Conservation (phyloP, 208 protist species). For the Leishmania amazonensis region DNA sequence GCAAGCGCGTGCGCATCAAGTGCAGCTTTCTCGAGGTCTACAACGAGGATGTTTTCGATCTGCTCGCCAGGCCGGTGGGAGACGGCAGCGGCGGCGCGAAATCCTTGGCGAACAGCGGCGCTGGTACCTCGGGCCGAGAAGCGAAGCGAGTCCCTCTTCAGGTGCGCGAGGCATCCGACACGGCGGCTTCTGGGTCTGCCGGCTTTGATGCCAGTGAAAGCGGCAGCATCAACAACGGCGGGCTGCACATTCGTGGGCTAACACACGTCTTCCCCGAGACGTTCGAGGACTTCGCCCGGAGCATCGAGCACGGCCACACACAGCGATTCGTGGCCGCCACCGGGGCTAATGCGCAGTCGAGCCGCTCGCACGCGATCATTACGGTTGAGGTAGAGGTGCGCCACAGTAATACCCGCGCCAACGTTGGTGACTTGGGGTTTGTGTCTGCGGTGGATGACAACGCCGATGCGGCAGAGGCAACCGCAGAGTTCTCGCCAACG, state of each 20-base stretch:
- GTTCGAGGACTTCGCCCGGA: slow-evolving; percentile 63
- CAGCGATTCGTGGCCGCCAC: slow-evolving; percentile 79
- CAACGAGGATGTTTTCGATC: slow-evolving; percentile 89
- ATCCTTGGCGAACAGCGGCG: background rate
- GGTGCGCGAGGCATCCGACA: slow-evolving; percentile 39
- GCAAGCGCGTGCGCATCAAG: slow-evolving; percentile 54
- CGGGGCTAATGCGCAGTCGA: slow-evolving; percentile 81
- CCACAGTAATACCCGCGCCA: background rate
- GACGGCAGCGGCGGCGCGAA: slow-evolving; percentile 48
- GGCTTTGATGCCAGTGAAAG: background rate
- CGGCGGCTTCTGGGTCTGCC: background rate
- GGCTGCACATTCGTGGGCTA: slow-evolving; percentile 59
- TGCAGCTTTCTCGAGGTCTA: slow-evolving; percentile 90
- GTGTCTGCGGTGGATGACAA: background rate
- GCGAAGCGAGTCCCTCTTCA: slow-evolving; percentile 42
- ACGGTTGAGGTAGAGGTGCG: slow-evolving; percentile 79
- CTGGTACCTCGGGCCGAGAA: background rate
- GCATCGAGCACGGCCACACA: slow-evolving; percentile 66
- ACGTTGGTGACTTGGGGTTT: background rate
- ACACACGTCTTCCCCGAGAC: slow-evolving; percentile 59
- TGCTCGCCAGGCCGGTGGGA: slow-evolving; percentile 40
- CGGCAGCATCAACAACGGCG: slow-evolving; percentile 35
- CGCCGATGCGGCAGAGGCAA: slow-evolving; percentile 3
- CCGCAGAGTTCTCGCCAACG: background rate
- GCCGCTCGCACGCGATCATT: slow-evolving; percentile 91